A percentile compares a stretch with the other conserved stretches of the same genome.
These are phyloP conservation scores for Phyllosticta paracitricarpa DNA, from an alignment of 2,329 filamentous ascomycete genomes.

Conservation along the genomic window DNA sequence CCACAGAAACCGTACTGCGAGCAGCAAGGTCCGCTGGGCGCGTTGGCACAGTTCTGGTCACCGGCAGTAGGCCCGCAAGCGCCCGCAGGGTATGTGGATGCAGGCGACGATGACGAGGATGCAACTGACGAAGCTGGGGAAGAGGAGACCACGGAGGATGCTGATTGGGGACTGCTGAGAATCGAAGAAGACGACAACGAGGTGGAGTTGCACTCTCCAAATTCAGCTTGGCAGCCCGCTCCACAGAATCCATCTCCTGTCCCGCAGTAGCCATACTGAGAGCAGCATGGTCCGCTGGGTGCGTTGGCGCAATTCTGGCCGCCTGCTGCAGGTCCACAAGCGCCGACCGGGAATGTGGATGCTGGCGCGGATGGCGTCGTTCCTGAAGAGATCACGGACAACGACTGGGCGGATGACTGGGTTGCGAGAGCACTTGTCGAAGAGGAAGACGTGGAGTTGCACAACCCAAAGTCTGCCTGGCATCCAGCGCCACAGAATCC, in stretches of 20 bases:
- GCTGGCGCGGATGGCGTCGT: not conserved
- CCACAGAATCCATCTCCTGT: not conserved
- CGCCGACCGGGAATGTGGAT: not conserved
- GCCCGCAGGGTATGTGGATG: not conserved
- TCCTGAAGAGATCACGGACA: not conserved
- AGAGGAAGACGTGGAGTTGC: not conserved
- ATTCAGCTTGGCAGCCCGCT: not conserved
- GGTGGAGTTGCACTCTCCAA: not conserved
- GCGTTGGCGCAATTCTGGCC: not conserved
- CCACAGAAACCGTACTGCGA: slow-evolving; percentile 5
- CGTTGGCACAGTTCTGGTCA: not conserved
- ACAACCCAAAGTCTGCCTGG: not conserved
- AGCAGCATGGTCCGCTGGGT: not conserved
- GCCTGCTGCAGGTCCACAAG: not conserved
- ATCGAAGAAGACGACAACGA: not conserved
- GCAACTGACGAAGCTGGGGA: not conserved
- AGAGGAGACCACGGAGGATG: not conserved
- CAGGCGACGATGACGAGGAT: not conserved
- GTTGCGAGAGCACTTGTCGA: not conserved
- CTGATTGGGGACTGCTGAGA: no score
- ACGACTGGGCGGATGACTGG: not conserved
- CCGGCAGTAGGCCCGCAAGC: not conserved
- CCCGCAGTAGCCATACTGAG: slow-evolving; percentile 1
- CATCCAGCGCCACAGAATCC: not conserved
- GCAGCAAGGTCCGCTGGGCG: not conserved